Evolutionary conservation across 768 basidiomycete species (phyloP).

Genomic region (Suillus subalutaceus): DNA sequence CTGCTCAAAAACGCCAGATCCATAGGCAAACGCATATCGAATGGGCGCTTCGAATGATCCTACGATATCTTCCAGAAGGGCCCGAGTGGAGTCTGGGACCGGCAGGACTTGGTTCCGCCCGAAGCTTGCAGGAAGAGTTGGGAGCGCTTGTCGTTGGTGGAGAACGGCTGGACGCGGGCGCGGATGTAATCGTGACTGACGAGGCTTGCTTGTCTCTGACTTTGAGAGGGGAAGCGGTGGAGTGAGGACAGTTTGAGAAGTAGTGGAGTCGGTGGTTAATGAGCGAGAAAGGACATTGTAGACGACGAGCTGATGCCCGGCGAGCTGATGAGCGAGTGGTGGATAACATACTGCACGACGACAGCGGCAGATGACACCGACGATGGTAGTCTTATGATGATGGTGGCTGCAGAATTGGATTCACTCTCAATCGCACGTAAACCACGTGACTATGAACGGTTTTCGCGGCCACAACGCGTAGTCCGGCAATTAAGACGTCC

Average conservation of each 20-base stretch:
- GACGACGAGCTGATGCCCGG: conserved; percentile 15
- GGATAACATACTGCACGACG: conserved; percentile 28
- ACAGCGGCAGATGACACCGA: background rate
- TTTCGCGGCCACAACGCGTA: background rate
- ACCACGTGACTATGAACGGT: background rate
- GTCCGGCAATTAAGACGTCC: too few relatives aligned
- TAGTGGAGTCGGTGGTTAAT: conserved; percentile 30
- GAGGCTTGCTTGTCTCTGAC: conserved; percentile 30
- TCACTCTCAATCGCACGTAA: background rate
- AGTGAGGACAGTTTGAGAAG: conserved; percentile 28
- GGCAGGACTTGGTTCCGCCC: conserved; percentile 82
- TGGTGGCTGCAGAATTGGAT: background rate
- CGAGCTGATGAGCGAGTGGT: conserved; percentile 18
- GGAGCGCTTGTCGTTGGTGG: conserved; percentile 39
- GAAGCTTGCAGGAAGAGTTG: conserved; percentile 68
- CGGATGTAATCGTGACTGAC: conserved; percentile 43
- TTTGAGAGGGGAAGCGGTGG: conserved; percentile 34
- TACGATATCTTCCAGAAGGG: conserved; percentile 80
- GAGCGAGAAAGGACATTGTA: conserved; percentile 24
- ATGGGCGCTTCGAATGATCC: conserved; percentile 85
- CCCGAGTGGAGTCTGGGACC: conserved; percentile 78
- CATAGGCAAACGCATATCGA: conserved; percentile 97
- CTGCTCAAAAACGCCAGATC: conserved; percentile 94
- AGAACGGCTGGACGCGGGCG: conserved; percentile 40
- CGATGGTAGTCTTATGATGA: background rate